Conservation (phyloP, 148 eudicot genomes). For the Rhododendron molle region DNA sequence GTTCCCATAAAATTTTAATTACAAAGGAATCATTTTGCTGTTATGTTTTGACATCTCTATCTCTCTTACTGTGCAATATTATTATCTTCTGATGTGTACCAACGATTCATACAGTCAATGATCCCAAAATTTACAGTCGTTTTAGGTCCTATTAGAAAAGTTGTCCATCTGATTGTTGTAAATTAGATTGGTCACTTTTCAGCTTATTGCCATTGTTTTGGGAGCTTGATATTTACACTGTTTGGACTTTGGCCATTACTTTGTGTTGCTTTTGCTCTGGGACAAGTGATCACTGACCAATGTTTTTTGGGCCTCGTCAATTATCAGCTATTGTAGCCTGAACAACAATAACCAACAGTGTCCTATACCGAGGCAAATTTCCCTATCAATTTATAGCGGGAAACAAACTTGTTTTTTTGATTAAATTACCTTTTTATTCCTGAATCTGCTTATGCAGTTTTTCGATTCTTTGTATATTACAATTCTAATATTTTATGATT, state of each 20-base stretch:
- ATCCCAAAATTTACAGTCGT: not conserved
- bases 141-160: not conserved
- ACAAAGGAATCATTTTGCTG: not conserved
- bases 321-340: not conserved
- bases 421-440: not conserved
- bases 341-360: not conserved
- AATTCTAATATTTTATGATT: not conserved
- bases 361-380: not conserved
- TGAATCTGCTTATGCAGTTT: constrained; percentile 6
- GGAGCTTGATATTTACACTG: not conserved
- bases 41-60: not conserved
- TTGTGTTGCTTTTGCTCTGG: no score
- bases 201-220: not conserved
- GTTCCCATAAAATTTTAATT: not conserved
- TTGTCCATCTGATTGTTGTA: not conserved
- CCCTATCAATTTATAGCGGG: not conserved
- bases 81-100: not conserved
- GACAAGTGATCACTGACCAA: not conserved
- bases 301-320: not conserved
- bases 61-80: not conserved
- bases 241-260: not conserved
- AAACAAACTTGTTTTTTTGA: not conserved
- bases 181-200: not conserved
- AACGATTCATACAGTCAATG: not conserved
- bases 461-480: not conserved